Evolutionary conservation across 2,329 filamentous ascomycete species (phyloP), one percentile per base, ranked within the genome.

Genomic region (Fusarium xyrophilum): DNA sequence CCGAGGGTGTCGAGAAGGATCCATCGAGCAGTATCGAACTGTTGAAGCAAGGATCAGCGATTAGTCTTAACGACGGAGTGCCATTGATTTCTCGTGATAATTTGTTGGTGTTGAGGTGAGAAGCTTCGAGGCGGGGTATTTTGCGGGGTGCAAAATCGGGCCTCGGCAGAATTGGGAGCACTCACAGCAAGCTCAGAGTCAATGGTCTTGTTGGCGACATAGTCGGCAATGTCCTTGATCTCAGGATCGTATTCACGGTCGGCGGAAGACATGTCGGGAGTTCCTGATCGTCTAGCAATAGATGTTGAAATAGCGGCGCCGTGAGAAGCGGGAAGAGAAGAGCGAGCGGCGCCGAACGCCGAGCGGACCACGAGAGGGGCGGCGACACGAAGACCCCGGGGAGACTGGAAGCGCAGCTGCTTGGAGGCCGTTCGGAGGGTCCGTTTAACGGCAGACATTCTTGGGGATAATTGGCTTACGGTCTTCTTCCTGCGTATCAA

Each of bases 1-100:
- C 96, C 96, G 48, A 99, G 88, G 58, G 96, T 98, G 81, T 99
- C 96, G 77, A 98, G 89, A 81, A 99, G 93, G 73, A 98, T 94
- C 84, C 93, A 95, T 82, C 96, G 91, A 68, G 96, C 96, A 50
- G 96, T 99, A 81, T 99, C 96, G 79, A 92, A 96, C 92, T 96
- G 72, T 42, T 25, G 8, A 32, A 33, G 35, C 9, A 28, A n/a
- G 33, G 35, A 50, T 73, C 51, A 70, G 63, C 50, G 52, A 28
- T 43, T 23, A 38, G 14, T 55, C 23, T 8, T 4, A 15, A 50
- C 9, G 35, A 47, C 59, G n/a, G 33, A 30, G 27, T 13, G 23
- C 12, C 38, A 60, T 58, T 48, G 55, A 42, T 19, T 21, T 42
- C 17, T 63, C 51, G 54, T 46, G 62, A 64, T 46, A 33, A 48